Evolutionary conservation across 768 basidiomycete species (phyloP).

Genomic region (Auricularia cornea): DNA sequence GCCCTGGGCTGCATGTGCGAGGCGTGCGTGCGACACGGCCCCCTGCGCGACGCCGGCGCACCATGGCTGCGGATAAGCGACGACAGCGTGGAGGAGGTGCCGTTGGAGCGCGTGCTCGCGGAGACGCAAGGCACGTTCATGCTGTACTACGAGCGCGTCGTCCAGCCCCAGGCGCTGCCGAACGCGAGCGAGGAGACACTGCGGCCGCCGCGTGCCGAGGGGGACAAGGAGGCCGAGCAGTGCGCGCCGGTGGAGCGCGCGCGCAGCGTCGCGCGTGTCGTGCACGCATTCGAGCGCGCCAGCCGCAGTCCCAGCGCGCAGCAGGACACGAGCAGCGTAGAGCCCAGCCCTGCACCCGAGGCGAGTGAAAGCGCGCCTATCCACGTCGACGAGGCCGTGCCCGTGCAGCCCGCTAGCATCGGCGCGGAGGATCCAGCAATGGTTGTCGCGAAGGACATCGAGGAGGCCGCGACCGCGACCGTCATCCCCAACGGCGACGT

Average conservation of each 20-base stretch:
- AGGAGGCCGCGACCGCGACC: too few relatives aligned
- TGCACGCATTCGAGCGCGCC: background rate
- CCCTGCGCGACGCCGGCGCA: constrained; percentile 39
- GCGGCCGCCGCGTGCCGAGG: background rate
- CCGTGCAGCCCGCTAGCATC: too few relatives aligned
- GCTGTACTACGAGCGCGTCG: constrained; percentile 85
- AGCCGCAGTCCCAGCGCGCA: background rate
- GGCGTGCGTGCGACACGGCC: constrained; percentile 38
- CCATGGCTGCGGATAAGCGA: constrained; percentile 85
- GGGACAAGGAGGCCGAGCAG: background rate
- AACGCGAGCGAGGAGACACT: background rate
- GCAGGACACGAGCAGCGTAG: background rate
- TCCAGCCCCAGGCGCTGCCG: constrained; percentile 24
- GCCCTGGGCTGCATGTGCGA: constrained; percentile 41
- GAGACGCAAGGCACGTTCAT: constrained; percentile 76
- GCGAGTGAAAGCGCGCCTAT: too few relatives aligned
- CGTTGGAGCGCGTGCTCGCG: constrained; percentile 61
- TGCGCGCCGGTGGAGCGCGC: background rate
- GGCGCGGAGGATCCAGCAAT: too few relatives aligned
- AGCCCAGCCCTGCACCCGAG: too few relatives aligned
- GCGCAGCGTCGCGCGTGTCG: background rate
- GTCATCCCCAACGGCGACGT: too few relatives aligned
- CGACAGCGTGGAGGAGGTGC: constrained; percentile 67
- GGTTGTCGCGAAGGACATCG: too few relatives aligned
- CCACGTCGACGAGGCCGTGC: too few relatives aligned